phyloP scores from a whole-genome alignment of 2,329 filamentous ascomycete species.

The Sarocladium strictum region DNA sequence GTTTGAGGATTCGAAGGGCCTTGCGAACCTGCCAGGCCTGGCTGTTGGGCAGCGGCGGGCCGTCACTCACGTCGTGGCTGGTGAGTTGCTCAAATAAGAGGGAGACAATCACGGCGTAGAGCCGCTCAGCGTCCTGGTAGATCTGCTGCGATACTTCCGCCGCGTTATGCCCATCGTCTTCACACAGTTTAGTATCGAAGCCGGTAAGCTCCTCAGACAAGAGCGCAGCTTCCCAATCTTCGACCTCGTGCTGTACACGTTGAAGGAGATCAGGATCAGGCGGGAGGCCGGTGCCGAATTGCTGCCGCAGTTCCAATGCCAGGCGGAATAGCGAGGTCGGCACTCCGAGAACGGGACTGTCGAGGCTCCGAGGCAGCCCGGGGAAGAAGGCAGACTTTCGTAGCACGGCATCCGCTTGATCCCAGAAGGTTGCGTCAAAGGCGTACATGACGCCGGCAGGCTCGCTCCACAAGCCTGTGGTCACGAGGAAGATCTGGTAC shows the following conservation, averaged over 20 bases:
- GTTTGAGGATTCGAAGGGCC: not conserved
- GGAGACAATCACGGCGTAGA: constrained; percentile 16
- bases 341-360: constrained; percentile 1
- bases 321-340: not conserved
- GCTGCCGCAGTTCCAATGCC: not conserved
- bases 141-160: not conserved
- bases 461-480: not conserved
- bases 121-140: constrained; percentile 13
- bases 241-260: not conserved
- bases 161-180: not conserved
- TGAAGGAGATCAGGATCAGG: not conserved
- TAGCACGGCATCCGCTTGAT: not conserved
- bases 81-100: constrained; percentile 14
- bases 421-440: not conserved
- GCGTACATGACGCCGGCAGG: not conserved
- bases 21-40: not conserved
- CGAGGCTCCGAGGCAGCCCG: not conserved
- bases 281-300: not conserved
- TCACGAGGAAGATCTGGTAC: constrained; percentile 3
- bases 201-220: not conserved
- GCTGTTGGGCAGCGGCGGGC: not conserved
- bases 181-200: not conserved
- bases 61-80: not conserved
- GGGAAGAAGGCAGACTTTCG: not conserved
- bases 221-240: constrained; percentile 3